Evolutionary conservation across 208 protist species (phyloP).

Genomic region (Balamuthia mandrillaris): DNA sequence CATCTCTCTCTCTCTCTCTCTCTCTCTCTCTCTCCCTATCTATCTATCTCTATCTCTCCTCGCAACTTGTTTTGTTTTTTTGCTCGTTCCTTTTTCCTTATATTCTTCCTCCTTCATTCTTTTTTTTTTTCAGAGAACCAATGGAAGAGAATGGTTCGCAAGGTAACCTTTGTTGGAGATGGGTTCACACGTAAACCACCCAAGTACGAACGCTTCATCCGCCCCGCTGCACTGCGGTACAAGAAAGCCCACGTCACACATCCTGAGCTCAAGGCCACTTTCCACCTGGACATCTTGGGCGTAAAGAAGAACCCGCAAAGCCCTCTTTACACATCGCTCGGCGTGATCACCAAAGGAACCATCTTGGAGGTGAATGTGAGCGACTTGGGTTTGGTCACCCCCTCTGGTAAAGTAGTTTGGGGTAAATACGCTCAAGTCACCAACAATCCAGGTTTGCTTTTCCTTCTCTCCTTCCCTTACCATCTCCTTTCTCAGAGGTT

Average conservation of each 20-base stretch:
- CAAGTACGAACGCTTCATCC: conserved; percentile 99
- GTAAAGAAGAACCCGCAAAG: conserved; percentile 99
- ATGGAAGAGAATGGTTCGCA: conserved; percentile 99
- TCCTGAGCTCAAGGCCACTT: conserved; percentile 98
- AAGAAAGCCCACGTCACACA: conserved; percentile 99
- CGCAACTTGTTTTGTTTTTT: background rate
- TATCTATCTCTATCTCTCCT: background rate
- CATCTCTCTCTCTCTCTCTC: background rate
- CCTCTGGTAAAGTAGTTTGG: conserved; percentile 98
- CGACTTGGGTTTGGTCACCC: conserved; percentile 99
- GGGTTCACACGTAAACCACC: conserved; percentile 99
- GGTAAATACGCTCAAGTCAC: conserved; percentile 99
- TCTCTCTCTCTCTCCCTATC: background rate
- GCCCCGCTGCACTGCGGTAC: conserved; percentile 95
- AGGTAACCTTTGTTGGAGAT: conserved; percentile 98
- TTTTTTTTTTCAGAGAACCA: conserved; percentile 79
- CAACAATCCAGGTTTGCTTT: conserved; percentile 99
- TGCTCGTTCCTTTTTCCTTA: too few relatives aligned
- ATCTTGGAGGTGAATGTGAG: conserved; percentile 99
- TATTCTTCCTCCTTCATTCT: background rate
- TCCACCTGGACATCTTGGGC: conserved; percentile 97
- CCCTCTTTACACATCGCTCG: conserved; percentile 97
- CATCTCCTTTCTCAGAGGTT: too few relatives aligned
- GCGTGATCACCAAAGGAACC: conserved; percentile 99
- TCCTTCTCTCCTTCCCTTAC: too few relatives aligned